A percentile compares a stretch with the other conserved stretches of the same genome.
phyloP scores from a whole-genome alignment of 2,329 filamentous ascomycete genomes.

The Juglanconis oblonga region DNA sequence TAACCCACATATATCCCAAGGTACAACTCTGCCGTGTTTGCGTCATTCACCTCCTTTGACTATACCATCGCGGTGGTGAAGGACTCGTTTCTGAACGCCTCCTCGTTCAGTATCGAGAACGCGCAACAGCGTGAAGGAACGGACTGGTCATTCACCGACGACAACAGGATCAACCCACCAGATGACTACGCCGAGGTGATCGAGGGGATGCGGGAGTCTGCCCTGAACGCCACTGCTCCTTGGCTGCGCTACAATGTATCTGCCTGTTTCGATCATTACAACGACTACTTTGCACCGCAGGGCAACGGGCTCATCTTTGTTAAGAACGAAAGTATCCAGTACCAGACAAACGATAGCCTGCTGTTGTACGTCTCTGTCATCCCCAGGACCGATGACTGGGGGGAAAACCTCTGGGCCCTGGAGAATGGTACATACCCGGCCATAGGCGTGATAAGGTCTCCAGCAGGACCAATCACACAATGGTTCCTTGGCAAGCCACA shows the following conservation, averaged over 20 bases:
- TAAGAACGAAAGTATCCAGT: slow-evolving; percentile 18
- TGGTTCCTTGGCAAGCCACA: slow-evolving; percentile 21
- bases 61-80: slow-evolving; percentile 15
- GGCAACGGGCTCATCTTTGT: slow-evolving; percentile 23
- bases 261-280: slow-evolving; percentile 21
- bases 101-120: neutral
- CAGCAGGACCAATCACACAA: slow-evolving; percentile 15
- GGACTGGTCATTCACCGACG: neutral
- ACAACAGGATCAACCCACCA: slow-evolving; percentile 13
- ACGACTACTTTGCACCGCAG: slow-evolving; percentile 22
- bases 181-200: slow-evolving; percentile 19
- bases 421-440: slow-evolving; percentile 20
- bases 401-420: slow-evolving; percentile 27
- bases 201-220: slow-evolving; percentile 14
- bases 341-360: slow-evolving; percentile 19
- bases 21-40: slow-evolving; percentile 20
- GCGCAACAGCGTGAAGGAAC: neutral
- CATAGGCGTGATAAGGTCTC: neutral
- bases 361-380: slow-evolving; percentile 23
- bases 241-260: slow-evolving; percentile 12
- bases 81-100: neutral
- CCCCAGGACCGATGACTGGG: slow-evolving; percentile 23
- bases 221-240: neutral
- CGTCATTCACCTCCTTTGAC: slow-evolving; percentile 14
- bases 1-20: neutral